A percentile compares a stretch with the other conserved stretches of the same genome.
phyloP scores from a whole-genome alignment of 768 basidiomycete genomes.

The Amyloporia xantha region DNA sequence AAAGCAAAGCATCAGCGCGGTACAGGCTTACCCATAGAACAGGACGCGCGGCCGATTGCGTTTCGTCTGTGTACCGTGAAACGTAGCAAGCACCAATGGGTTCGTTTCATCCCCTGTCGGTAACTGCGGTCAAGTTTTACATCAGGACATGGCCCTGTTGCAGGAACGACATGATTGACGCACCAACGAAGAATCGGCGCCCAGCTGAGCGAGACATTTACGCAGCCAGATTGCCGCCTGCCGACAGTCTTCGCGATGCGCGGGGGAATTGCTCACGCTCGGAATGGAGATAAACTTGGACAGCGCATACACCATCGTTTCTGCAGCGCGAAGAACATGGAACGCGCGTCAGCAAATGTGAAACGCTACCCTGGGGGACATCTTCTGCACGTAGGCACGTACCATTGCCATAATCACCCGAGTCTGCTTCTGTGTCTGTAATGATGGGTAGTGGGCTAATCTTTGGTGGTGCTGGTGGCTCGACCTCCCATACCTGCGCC shows the following conservation, averaged over 20 bases:
- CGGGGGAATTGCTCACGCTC: slow-evolving; percentile 67
- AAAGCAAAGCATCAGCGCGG: not conserved
- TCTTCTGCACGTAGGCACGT: slow-evolving; percentile 1
- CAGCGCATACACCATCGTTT: slow-evolving; percentile 72
- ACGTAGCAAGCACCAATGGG: slow-evolving; percentile 87
- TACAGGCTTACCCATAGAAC: slow-evolving; percentile 71
- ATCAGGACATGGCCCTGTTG: not conserved
- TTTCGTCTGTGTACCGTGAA: slow-evolving; percentile 60
- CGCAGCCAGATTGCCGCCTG: slow-evolving; percentile 92
- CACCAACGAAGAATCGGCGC: slow-evolving; percentile 75
- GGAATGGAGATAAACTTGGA: slow-evolving; percentile 84
- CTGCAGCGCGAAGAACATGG: slow-evolving; percentile 30
- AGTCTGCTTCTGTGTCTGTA: slow-evolving; percentile 2
- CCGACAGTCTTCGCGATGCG: slow-evolving; percentile 79
- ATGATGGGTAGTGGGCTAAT: not conserved
- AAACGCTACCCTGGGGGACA: too few relatives aligned
- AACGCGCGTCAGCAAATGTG: too few relatives aligned
- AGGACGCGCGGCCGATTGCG: slow-evolving; percentile 63
- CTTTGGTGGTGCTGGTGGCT: slow-evolving; percentile 14
- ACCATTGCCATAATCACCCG: slow-evolving; percentile 5
- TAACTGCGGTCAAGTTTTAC: slow-evolving; percentile 40
- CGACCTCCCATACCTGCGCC: slow-evolving; percentile 35
- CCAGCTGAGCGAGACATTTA: slow-evolving; percentile 82
- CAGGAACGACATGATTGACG: slow-evolving; percentile 13
- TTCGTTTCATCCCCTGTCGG: slow-evolving; percentile 72